Evolutionary conservation across 176 grass and related monocot species (phyloP).

Genomic region (Coix lacrymajobi): DNA sequence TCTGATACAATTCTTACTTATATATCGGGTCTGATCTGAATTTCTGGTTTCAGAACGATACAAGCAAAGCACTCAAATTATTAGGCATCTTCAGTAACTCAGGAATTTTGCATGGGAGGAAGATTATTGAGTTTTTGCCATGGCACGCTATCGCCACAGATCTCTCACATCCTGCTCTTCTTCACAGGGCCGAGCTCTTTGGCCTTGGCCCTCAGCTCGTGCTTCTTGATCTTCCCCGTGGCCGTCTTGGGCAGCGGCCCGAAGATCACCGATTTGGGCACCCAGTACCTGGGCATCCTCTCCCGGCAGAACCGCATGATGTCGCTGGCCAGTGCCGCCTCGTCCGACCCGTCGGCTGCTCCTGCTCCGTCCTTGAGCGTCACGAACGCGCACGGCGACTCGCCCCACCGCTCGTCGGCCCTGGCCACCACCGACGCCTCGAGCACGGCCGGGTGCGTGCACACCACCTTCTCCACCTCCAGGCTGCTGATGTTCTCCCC

Average conservation of each 20-base stretch:
- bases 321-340: conserved; percentile 42
- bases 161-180: conserved; percentile 79
- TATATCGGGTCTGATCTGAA: neutral
- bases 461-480: conserved; percentile 84
- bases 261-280: conserved; percentile 81
- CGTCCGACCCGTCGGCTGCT: conserved; percentile 30
- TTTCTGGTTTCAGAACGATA: neutral
- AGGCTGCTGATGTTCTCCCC: conserved; percentile 96
- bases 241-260: conserved; percentile 84
- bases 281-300: conserved; percentile 79
- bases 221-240: conserved; percentile 84
- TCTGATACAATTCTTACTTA: neutral
- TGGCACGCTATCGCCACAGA: neutral
- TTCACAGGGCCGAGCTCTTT: conserved; percentile 78
- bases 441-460: conserved; percentile 63
- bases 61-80: neutral
- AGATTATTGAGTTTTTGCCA: neutral
- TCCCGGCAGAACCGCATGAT: conserved; percentile 79
- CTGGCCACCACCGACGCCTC: conserved; percentile 77
- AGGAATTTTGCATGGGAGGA: neutral
- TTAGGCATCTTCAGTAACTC: neutral
- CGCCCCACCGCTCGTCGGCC: conserved; percentile 81
- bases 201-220: conserved; percentile 68
- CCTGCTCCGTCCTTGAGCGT: conserved; percentile 51
- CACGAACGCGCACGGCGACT: conserved; percentile 86